Conservation (phyloP, 2,329 filamentous ascomycete species). For the Clarireedia paspali region DNA sequence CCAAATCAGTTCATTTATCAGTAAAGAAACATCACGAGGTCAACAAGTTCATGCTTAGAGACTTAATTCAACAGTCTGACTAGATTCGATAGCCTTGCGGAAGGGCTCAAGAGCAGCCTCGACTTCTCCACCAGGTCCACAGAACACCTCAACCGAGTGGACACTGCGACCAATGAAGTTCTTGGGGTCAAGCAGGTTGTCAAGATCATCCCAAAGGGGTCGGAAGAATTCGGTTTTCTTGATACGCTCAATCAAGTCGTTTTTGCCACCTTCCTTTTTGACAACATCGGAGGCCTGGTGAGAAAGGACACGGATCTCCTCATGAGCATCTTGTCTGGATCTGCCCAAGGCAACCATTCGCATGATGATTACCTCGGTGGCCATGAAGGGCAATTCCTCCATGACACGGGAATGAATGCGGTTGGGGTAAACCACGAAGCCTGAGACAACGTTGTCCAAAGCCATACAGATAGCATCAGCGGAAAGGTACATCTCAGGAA, state of each 20-base stretch:
- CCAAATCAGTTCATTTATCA: neutral
- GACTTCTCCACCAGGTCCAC: constrained; percentile 38
- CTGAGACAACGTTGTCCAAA: constrained; percentile 59
- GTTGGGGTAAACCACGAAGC: constrained; percentile 69
- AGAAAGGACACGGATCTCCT: constrained; percentile 76
- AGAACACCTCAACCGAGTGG: constrained; percentile 46
- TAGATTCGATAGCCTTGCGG: constrained; percentile 26
- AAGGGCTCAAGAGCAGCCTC: constrained; percentile 40
- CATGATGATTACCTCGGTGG: constrained; percentile 70
- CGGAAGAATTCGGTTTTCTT: constrained; percentile 65
- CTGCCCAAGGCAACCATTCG: constrained; percentile 62
- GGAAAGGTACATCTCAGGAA: constrained; percentile 60
- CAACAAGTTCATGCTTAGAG: neutral
- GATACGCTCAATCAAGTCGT: constrained; percentile 78
- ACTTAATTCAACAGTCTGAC: constrained; percentile 19
- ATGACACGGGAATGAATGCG: constrained; percentile 60
- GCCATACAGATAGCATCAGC: constrained; percentile 62
- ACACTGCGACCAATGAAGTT: constrained; percentile 49
- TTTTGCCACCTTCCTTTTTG: constrained; percentile 58
- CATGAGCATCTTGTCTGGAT: constrained; percentile 75
- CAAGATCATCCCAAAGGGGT: constrained; percentile 61
- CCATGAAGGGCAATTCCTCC: constrained; percentile 82
- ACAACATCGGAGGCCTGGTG: constrained; percentile 67
- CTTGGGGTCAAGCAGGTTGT: constrained; percentile 57
- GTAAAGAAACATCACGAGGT: neutral